Conservation (phyloP, 1,284 basidiomycete species). For the Ceratobasidium papillatum region DNA sequence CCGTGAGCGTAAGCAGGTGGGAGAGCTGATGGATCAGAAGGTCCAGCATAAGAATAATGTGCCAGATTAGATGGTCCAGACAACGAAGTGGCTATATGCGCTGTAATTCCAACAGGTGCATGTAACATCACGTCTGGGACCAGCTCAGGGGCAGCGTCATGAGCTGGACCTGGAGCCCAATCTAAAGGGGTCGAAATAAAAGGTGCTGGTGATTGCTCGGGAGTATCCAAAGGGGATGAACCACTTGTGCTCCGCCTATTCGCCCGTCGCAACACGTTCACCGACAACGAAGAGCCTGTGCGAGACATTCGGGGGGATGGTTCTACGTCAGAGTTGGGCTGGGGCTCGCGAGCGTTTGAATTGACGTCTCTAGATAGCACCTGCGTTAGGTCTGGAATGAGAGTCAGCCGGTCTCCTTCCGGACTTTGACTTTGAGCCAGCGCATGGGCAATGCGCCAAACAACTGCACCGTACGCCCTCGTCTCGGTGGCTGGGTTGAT, state of each 20-base stretch:
- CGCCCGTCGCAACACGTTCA: not conserved
- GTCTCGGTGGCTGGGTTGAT: not conserved
- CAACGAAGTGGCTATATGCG: not conserved
- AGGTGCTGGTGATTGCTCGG: not conserved
- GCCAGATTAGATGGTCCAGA: not conserved
- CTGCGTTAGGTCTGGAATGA: not conserved
- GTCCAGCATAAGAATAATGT: not conserved
- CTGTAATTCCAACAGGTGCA: not conserved
- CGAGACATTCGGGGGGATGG: not conserved
- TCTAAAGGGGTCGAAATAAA: not conserved
- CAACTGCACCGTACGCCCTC: conserved; percentile 3
- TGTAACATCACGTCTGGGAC: not conserved
- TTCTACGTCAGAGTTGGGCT: not conserved
- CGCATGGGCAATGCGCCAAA: conserved; percentile 10
- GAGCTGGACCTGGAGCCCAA: not conserved
- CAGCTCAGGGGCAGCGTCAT: too few relatives aligned
- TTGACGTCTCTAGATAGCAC: not conserved
- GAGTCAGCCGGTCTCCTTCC: not conserved
- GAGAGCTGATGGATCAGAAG: not conserved
- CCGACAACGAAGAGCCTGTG: not conserved
- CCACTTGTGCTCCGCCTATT: not conserved
- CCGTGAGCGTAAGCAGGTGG: not conserved
- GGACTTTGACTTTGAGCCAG: not conserved
- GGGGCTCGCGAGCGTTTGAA: not conserved
- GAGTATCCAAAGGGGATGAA: not conserved